These are phyloP conservation scores for Ophiostoma fasciatum DNA, from an alignment of 2,329 filamentous ascomycete species.

Conservation along the genomic window DNA sequence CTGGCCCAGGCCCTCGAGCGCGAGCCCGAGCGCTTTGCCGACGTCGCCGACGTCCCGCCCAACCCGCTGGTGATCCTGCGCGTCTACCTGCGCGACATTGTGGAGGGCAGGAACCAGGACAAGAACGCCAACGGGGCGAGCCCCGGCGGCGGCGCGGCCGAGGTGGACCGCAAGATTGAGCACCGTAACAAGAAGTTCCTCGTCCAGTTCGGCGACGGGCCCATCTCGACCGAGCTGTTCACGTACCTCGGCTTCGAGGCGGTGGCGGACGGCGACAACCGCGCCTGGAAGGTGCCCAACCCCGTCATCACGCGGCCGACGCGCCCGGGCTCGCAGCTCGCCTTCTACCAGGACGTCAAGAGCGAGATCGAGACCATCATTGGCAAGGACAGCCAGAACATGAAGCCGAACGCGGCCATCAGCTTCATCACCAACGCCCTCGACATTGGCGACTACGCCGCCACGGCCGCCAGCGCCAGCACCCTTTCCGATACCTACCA, in stretches of 20 bases:
- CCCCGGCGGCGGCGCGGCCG: conserved; percentile 11
- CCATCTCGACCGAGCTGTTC: conserved; percentile 33
- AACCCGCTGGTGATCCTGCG: conserved; percentile 31
- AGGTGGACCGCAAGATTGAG: conserved; percentile 26
- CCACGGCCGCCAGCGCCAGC: neutral
- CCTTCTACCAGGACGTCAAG: conserved; percentile 34
- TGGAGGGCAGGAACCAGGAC: conserved; percentile 23
- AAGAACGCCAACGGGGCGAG: conserved; percentile 8
- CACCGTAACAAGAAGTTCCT: conserved; percentile 42
- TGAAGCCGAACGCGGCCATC: conserved; percentile 16
- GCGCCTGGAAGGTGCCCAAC: conserved; percentile 23
- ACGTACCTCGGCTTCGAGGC: conserved; percentile 33
- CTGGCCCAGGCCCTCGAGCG: conserved; percentile 24
- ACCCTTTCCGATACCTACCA: too few relatives aligned
- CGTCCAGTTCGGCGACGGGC: conserved; percentile 32
- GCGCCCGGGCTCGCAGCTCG: conserved; percentile 26
- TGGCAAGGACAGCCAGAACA: conserved; percentile 12
- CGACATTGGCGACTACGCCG: conserved; percentile 8
- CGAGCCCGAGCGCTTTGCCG: conserved; percentile 34
- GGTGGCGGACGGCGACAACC: conserved; percentile 22
- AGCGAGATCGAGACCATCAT: conserved; percentile 29
- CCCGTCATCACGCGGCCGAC: conserved; percentile 24
- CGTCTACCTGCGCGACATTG: conserved; percentile 36
- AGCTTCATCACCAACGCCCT: conserved; percentile 10
- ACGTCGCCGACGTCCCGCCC: conserved; percentile 24